phyloP scores from a whole-genome alignment of 306 rosid genomes.

The Cucurbita ficifolia region DNA sequence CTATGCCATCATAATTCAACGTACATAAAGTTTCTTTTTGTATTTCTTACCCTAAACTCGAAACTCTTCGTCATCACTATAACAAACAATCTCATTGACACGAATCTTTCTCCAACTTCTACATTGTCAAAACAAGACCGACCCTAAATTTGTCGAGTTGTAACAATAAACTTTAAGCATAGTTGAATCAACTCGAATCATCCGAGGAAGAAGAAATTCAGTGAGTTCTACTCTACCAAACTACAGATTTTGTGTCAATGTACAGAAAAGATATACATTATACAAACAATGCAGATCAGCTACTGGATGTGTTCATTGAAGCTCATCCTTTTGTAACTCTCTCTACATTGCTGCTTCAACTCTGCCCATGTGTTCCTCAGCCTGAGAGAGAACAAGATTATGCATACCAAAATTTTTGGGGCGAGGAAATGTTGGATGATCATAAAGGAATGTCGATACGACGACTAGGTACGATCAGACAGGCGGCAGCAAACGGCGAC shows the following conservation, averaged over 20 bases:
- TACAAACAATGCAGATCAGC: neutral
- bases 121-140: no score
- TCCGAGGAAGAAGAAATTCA: neutral
- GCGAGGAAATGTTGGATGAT: slow-evolving; percentile 40
- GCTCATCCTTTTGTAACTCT: neutral
- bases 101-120: no score
- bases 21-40: no score
- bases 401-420: slow-evolving; percentile 26
- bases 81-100: no score
- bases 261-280: slow-evolving; percentile 7
- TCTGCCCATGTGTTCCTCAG: neutral
- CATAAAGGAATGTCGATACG: slow-evolving; percentile 31
- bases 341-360: neutral
- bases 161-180: no score
- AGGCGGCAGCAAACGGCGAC: slow-evolving; percentile 88
- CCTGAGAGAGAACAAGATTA: neutral
- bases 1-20: no score
- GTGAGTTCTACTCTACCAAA: neutral
- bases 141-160: no score
- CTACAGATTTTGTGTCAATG: neutral
- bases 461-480: slow-evolving; percentile 27
- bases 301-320: neutral
- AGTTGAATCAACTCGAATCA: no score
- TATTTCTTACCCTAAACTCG: no score
- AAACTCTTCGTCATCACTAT: no score